phyloP scores from a whole-genome alignment of 31 red algal genomes.

The Porphyra umbilicalis region DNA sequence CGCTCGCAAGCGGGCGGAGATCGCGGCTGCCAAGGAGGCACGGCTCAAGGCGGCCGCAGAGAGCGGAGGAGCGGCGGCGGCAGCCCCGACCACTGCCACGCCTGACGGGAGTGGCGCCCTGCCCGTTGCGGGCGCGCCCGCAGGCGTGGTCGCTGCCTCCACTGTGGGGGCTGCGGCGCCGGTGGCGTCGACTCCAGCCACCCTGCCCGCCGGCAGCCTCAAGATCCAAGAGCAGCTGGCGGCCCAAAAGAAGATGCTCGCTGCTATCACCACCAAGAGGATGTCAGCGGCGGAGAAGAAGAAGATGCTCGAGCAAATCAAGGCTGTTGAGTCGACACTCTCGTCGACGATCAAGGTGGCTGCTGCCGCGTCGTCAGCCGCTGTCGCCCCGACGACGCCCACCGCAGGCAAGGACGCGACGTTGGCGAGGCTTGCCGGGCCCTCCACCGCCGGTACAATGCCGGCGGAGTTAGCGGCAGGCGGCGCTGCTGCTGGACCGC shows the following conservation, averaged over 20 bases:
- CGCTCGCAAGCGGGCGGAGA: conserved; percentile 31
- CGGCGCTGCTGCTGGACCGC: too few relatives aligned
- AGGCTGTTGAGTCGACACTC: background rate
- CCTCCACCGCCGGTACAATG: background rate
- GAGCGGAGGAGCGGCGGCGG: background rate
- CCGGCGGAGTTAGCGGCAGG: too few relatives aligned
- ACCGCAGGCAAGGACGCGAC: background rate
- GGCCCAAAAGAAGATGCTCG: conserved; percentile 25
- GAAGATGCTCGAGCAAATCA: conserved; percentile 2
- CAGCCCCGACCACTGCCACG: background rate
- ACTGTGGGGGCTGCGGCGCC: background rate
- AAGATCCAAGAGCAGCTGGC: conserved; percentile 17
- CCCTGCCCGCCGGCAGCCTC: background rate
- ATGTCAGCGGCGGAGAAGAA: background rate
- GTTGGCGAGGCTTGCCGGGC: too few relatives aligned
- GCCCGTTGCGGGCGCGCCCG: background rate
- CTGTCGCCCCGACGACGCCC: background rate
- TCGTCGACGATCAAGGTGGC: background rate
- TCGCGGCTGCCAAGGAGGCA: conserved; percentile 25
- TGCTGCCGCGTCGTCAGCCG: background rate
- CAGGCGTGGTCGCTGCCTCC: background rate
- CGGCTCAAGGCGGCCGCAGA: conserved; percentile 28
- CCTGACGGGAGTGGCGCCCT: too few relatives aligned
- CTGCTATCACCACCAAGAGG: conserved; percentile 3
- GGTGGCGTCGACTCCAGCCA: background rate